Evolutionary conservation across 148 eudicot species (phyloP).

Genomic region (Diospyros lotus): DNA sequence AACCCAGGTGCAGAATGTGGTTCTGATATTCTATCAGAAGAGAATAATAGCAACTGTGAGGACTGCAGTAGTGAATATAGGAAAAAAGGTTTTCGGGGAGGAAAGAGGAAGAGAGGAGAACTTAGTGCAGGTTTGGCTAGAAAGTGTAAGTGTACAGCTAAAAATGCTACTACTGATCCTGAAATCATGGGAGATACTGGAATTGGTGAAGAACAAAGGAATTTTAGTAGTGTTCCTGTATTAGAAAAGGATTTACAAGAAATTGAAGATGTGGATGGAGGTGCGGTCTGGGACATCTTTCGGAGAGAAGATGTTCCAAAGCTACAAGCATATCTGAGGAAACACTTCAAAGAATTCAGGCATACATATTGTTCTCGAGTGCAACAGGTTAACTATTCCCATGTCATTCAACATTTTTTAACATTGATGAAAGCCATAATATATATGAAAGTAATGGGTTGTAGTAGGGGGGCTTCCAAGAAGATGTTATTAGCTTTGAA

Average conservation of each 20-base stretch:
- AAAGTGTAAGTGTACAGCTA: background rate
- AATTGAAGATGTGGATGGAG: slow-evolving; percentile 23
- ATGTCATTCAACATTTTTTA: background rate
- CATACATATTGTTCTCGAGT: slow-evolving; percentile 34
- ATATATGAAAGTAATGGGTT: background rate
- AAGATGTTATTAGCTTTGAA: too few species aligned
- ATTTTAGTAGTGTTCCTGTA: background rate
- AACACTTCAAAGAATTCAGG: slow-evolving; percentile 46
- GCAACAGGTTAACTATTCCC: slow-evolving; percentile 23
- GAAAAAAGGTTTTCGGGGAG: slow-evolving; percentile 24
- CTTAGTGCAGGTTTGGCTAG: background rate
- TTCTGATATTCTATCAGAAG: slow-evolving; percentile 10
- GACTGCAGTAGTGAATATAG: slow-evolving; percentile 17
- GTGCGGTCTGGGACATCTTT: slow-evolving; percentile 57
- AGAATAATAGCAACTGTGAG: background rate
- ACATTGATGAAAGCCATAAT: background rate
- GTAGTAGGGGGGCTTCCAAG: background rate
- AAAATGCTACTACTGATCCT: background rate
- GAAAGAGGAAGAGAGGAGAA: slow-evolving; percentile 17
- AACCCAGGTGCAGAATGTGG: background rate
- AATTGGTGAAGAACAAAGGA: slow-evolving; percentile 19
- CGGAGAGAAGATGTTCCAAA: slow-evolving; percentile 45
- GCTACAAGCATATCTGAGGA: slow-evolving; percentile 37
- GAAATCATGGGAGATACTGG: background rate
- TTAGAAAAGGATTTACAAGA: slow-evolving; percentile 22